Percentiles rank a stretch among this genome's conserved stretches.
These are phyloP conservation scores for Daphne laureola DNA, from an alignment of 441 rosid species.

Conservation along the genomic window DNA sequence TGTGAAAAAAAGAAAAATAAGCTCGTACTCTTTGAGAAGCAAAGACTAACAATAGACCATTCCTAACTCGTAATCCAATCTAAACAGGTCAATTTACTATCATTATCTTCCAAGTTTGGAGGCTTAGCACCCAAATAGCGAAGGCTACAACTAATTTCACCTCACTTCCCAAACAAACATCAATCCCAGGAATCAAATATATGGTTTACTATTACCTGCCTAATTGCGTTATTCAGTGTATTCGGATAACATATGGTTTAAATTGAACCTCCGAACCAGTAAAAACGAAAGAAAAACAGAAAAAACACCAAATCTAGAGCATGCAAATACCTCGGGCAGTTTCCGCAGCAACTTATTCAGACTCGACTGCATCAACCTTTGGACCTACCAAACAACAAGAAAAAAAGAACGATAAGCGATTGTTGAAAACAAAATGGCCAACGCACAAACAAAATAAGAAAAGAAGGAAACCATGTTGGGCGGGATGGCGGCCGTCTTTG, in stretches of 20 bases:
- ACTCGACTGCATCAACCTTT: slow-evolving; percentile 31
- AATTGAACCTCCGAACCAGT: background rate
- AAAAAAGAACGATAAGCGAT: slow-evolving; percentile 1
- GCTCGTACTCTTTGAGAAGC: too few relatives aligned
- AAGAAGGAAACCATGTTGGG: slow-evolving; percentile 60
- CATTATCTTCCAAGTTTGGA: too few relatives aligned
- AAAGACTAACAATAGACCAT: too few relatives aligned
- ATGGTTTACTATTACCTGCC: too few relatives aligned
- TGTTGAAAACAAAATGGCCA: background rate
- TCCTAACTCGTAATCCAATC: too few relatives aligned
- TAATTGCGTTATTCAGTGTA: background rate
- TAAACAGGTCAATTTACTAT: too few relatives aligned
- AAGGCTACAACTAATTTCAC: too few relatives aligned
- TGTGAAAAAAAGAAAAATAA: too few relatives aligned
- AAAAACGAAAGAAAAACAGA: background rate
- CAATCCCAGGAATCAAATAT: too few relatives aligned
- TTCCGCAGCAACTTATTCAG: slow-evolving; percentile 22
- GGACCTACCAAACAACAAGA: slow-evolving; percentile 28
- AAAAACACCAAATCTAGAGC: background rate
- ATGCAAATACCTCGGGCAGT: slow-evolving; percentile 12
- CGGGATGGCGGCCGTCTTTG: slow-evolving; percentile 87
- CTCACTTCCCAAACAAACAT: too few relatives aligned
- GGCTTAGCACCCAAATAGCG: too few relatives aligned
- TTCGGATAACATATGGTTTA: background rate
- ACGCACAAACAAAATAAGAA: background rate